Conservation (phyloP, 2,329 filamentous ascomycete genomes). For the Aureobasidium sp. region DNA sequence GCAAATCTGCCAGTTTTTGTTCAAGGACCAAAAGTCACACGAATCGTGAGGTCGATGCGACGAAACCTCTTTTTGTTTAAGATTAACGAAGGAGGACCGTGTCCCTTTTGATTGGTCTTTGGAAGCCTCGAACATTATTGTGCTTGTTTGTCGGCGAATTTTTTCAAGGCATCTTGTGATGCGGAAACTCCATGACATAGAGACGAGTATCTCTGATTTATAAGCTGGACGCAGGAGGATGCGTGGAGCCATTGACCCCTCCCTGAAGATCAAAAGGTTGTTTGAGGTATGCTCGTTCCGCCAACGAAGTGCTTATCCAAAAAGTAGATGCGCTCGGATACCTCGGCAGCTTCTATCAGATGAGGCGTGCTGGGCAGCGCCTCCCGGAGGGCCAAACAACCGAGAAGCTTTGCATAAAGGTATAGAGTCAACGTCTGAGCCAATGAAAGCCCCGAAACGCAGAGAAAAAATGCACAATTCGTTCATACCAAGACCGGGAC, state of each 20-base stretch:
- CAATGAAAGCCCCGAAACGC: not conserved
- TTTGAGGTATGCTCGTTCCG: not conserved
- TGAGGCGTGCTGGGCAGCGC: conserved; percentile 9
- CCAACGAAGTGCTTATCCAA: conserved; percentile 5
- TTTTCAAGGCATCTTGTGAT: no score
- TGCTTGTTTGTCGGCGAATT: not conserved
- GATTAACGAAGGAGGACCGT: not conserved
- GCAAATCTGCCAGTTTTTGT: conserved; percentile 3
- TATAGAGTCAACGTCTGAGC: not conserved
- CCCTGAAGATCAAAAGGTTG: not conserved
- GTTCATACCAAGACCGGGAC: not conserved
- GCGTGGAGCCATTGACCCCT: not conserved
- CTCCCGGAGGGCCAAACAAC: not conserved
- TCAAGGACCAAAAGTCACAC: not conserved
- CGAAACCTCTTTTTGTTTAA: not conserved
- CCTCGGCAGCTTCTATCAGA: conserved; percentile 4
- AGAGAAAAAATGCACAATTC: not conserved
- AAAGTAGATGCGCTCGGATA: not conserved
- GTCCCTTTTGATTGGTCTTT: not conserved
- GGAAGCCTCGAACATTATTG: not conserved
- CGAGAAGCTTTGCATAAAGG: not conserved
- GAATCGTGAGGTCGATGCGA: not conserved
- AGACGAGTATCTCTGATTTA: not conserved
- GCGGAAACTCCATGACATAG: no score
- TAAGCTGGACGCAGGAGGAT: not conserved